These are phyloP conservation scores for Ilex paraguariensis DNA, from an alignment of 305 asterid genomes.

Conservation along the genomic window DNA sequence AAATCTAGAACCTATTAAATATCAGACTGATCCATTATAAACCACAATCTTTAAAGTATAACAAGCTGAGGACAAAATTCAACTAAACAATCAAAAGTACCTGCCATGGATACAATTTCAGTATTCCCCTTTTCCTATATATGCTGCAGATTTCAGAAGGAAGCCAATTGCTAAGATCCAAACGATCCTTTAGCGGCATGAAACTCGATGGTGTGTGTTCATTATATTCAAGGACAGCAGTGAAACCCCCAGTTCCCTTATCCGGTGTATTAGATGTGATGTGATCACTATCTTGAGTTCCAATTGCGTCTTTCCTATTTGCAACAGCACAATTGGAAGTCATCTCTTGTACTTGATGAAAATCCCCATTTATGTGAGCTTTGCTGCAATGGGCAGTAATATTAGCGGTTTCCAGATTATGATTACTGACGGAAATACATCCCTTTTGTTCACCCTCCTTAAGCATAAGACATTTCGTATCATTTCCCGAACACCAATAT, in stretches of 20 bases:
- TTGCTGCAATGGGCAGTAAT: constrained; percentile 15
- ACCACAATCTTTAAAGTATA: constrained; percentile 1
- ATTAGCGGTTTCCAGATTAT: constrained; percentile 17
- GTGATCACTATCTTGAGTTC: constrained; percentile 27
- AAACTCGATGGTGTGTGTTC: constrained; percentile 70
- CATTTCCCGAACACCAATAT: constrained; percentile 22
- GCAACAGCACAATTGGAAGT: constrained; percentile 24
- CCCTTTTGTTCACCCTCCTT: constrained; percentile 21
- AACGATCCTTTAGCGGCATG: constrained; percentile 38
- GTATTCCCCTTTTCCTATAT: constrained; percentile 80
- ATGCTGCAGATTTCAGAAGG: constrained; percentile 83
- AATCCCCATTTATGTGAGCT: constrained; percentile 24
- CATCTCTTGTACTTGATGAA: constrained; percentile 28
- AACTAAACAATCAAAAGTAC: constrained; percentile 34
- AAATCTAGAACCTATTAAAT: too few relatives aligned
- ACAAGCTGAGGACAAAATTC: constrained; percentile 12
- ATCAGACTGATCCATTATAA: neutral
- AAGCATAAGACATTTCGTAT: constrained; percentile 23
- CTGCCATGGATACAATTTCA: constrained; percentile 93
- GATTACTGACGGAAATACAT: constrained; percentile 28
- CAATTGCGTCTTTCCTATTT: constrained; percentile 22
- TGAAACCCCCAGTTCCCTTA: constrained; percentile 22
- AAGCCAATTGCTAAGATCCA: constrained; percentile 83
- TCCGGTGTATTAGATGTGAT: constrained; percentile 34
- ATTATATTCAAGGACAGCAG: constrained; percentile 30